phyloP scores from a whole-genome alignment of 345 rosid species.

The Barbarea vulgaris region DNA sequence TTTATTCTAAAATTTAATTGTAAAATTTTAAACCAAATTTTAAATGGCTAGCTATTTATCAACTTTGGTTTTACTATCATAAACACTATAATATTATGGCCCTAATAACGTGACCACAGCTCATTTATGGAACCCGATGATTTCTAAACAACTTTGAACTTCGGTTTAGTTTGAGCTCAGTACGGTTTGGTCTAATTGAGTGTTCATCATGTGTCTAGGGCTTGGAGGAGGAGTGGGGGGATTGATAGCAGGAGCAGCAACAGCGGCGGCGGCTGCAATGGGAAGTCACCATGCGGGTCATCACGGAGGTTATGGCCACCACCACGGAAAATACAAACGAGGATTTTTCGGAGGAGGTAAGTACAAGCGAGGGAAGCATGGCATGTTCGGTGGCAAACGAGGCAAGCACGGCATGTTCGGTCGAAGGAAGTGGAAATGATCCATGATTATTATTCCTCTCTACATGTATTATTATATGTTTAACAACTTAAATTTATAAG shows the following conservation, averaged over 20 bases:
- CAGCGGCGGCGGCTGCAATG: conserved; percentile 84
- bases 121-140: background rate
- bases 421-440: conserved; percentile 41
- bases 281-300: conserved; percentile 58
- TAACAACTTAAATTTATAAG: background rate
- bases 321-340: conserved; percentile 40
- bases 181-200: background rate
- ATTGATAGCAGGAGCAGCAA: conserved; percentile 82
- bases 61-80: too few species aligned
- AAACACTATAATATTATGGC: too few species aligned
- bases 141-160: background rate
- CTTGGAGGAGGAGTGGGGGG: conserved; percentile 70
- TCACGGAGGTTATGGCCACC: conserved; percentile 42
- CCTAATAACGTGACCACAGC: too few species aligned
- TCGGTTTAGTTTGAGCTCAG: background rate
- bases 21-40: too few species aligned
- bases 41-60: too few species aligned
- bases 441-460: background rate
- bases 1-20: too few species aligned
- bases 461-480: background rate
- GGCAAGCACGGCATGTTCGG: conserved; percentile 43
- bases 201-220: conserved; percentile 39
- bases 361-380: conserved; percentile 42
- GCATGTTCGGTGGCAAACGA: conserved; percentile 45
- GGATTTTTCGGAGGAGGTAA: conserved; percentile 38